A percentile compares a stretch with the other conserved stretches of the same genome.
Conservation (phyloP, 2,329 filamentous ascomycete genomes). For the Byssothecium circinans region DNA sequence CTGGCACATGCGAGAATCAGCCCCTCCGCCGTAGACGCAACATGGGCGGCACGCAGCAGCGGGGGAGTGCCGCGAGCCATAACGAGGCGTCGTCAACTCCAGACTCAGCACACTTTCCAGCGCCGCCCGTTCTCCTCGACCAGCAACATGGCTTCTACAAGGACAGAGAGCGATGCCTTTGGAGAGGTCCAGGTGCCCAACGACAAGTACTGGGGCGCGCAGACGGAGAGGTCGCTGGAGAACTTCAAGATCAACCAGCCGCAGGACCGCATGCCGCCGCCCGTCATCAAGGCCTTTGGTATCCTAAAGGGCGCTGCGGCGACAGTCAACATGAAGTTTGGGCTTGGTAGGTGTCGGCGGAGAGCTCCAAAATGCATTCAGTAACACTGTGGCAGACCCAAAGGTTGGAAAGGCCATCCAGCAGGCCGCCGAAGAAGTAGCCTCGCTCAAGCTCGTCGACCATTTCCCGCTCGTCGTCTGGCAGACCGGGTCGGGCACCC, state of each 20-base stretch:
- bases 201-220: slow-evolving; percentile 98
- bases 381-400: slow-evolving; percentile 62
- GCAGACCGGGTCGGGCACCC: slow-evolving; percentile 98
- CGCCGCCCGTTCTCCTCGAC: slow-evolving; percentile 37
- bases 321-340: slow-evolving; percentile 91
- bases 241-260: slow-evolving; percentile 99
- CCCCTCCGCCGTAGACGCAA: slow-evolving; percentile 28
- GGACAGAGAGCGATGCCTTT: slow-evolving; percentile 96
- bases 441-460: slow-evolving; percentile 88
- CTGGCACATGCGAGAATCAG: slow-evolving; percentile 39
- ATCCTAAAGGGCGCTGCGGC: slow-evolving; percentile 97
- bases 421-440: slow-evolving; percentile 90
- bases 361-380: slow-evolving; percentile 1
- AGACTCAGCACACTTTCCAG: slow-evolving; percentile 19
- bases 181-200: slow-evolving; percentile 89
- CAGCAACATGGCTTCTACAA: slow-evolving; percentile 53
- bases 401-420: slow-evolving; percentile 91
- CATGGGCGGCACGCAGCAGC: slow-evolving; percentile 12
- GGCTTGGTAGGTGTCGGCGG: slow-evolving; percentile 65
- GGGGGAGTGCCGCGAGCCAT: slow-evolving; percentile 22
- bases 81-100: slow-evolving; percentile 13
- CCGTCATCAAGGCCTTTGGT: slow-evolving; percentile 89
- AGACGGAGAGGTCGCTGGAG: slow-evolving; percentile 91
- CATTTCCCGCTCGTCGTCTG: slow-evolving; percentile 99
- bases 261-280: slow-evolving; percentile 95